Conservation (phyloP, 768 basidiomycete species). For the Pisolithus albus region DNA sequence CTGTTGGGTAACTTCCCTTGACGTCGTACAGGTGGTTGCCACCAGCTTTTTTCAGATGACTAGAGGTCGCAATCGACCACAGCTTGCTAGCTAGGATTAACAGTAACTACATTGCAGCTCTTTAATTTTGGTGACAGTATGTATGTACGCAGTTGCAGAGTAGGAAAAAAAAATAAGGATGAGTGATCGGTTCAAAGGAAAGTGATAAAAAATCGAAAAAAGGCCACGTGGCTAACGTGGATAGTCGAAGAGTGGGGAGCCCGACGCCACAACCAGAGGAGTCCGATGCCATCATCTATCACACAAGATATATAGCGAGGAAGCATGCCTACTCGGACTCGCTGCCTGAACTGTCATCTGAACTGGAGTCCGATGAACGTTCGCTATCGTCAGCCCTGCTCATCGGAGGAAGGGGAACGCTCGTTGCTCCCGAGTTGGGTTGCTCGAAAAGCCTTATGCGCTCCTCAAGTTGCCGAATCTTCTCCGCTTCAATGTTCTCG, state of each 20-base stretch:
- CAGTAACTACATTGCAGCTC: constrained; percentile 46
- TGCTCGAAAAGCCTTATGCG: constrained; percentile 81
- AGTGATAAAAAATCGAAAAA: constrained; percentile 30
- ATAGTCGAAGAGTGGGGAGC: constrained; percentile 20
- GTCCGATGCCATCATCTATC: constrained; percentile 22
- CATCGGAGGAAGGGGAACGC: constrained; percentile 30
- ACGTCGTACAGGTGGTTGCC: constrained; percentile 2
- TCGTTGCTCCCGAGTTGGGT: constrained; percentile 34
- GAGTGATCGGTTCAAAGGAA: constrained; percentile 23
- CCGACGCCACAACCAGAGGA: constrained; percentile 4
- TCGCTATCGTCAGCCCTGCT: constrained; percentile 47
- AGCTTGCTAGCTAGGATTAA: constrained; percentile 28
- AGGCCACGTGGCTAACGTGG: constrained; percentile 17
- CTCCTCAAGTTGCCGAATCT: constrained; percentile 86
- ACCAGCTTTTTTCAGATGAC: constrained; percentile 15
- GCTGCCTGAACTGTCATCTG: constrained; percentile 75
- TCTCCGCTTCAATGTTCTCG: constrained; percentile 91
- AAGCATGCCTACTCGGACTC: constrained; percentile 57
- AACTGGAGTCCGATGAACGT: constrained; percentile 74
- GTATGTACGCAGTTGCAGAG: constrained; percentile 32
- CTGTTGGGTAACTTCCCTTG: too few species aligned
- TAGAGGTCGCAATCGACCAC: constrained; percentile 12
- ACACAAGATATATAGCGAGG: constrained; percentile 2
- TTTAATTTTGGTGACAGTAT: constrained; percentile 37
- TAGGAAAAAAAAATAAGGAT: constrained; percentile 12